Conservation (phyloP, 345 rosid genomes). For the Corymbia maculata region DNA sequence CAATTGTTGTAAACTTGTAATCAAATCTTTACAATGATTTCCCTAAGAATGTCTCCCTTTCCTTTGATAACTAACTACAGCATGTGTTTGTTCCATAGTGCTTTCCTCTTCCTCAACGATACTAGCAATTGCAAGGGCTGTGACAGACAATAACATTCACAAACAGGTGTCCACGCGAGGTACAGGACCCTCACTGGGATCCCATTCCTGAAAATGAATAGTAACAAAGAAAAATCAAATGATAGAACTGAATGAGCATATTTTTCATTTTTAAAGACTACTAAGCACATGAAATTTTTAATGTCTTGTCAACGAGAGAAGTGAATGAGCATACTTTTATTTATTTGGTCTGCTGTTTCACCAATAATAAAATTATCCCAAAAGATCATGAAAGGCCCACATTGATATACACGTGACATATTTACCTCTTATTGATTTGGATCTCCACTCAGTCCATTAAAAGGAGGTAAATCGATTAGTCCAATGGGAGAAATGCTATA, state of each 20-base stretch:
- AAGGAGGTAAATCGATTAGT: too few species aligned
- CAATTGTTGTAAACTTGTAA: conserved; percentile 70
- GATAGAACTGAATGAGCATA: neutral
- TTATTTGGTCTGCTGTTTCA: too few species aligned
- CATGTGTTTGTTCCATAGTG: conserved; percentile 41
- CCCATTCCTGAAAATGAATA: conserved; percentile 61
- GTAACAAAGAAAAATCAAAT: neutral
- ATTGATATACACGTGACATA: too few species aligned
- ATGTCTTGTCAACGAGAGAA: neutral
- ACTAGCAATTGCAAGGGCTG: conserved; percentile 66
- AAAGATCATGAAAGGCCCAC: too few species aligned
- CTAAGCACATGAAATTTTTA: neutral
- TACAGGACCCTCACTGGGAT: conserved; percentile 78
- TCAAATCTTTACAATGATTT: conserved; percentile 52
- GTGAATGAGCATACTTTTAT: too few species aligned
- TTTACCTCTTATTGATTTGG: too few species aligned
- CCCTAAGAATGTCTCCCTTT: conserved; percentile 58
- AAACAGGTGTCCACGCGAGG: conserved; percentile 82
- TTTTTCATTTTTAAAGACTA: neutral
- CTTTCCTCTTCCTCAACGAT: conserved; percentile 93
- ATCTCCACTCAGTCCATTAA: too few species aligned
- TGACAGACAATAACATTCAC: conserved; percentile 70
- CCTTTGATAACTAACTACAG: conserved; percentile 26
- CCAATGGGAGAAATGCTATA: too few species aligned
- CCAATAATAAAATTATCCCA: too few species aligned